Conservation (phyloP, 352 stramenopile genomes). For the Phytophthora uliginosa region DNA sequence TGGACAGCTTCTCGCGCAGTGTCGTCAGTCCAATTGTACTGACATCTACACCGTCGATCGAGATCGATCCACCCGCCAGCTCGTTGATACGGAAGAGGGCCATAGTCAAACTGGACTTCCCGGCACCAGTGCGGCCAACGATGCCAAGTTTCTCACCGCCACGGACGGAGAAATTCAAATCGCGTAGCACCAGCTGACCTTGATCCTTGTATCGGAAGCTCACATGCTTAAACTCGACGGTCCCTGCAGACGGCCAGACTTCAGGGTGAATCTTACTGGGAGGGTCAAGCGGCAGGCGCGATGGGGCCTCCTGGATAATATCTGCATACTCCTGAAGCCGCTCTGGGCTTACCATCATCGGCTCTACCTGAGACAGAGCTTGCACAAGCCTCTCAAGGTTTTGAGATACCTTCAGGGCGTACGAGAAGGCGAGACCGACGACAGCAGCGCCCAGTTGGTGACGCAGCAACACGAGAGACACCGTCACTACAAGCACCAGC, state of each 20-base stretch:
- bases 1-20: slow-evolving; percentile 86
- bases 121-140: slow-evolving; percentile 89
- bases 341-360: slow-evolving; percentile 92
- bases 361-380: slow-evolving; percentile 54
- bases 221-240: slow-evolving; percentile 89
- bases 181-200: slow-evolving; percentile 57
- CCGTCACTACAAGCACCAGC: slow-evolving; percentile 82
- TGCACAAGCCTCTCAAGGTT: slow-evolving; percentile 88
- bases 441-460: slow-evolving; percentile 58
- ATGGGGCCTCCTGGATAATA: slow-evolving; percentile 50
- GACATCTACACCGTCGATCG: slow-evolving; percentile 90
- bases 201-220: slow-evolving; percentile 89
- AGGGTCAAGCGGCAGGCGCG: slow-evolving; percentile 50
- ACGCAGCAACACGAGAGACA: slow-evolving; percentile 59
- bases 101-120: slow-evolving; percentile 89
- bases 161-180: slow-evolving; percentile 34
- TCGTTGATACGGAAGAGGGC: slow-evolving; percentile 93
- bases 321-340: slow-evolving; percentile 92
- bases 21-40: slow-evolving; percentile 79
- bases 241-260: slow-evolving; percentile 81
- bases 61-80: slow-evolving; percentile 81
- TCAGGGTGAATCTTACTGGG: slow-evolving; percentile 38
- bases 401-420: slow-evolving; percentile 88
- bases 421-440: slow-evolving; percentile 91
- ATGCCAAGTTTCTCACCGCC: slow-evolving; percentile 87